Conservation (phyloP, 208 protist genomes). For the Borovskyia barvae region DNA sequence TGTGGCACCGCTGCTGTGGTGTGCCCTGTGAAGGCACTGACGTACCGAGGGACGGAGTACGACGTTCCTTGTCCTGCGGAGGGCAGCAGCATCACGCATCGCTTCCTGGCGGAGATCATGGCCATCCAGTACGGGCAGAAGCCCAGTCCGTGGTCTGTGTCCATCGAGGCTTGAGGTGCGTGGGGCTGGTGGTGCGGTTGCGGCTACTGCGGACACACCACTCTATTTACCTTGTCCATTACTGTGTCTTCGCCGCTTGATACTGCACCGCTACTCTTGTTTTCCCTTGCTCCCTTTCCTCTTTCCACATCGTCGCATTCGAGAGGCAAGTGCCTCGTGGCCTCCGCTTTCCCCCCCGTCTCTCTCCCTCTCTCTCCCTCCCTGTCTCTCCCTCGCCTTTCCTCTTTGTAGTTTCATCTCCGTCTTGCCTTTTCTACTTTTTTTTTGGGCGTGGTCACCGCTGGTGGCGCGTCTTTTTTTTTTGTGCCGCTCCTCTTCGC, state of each 20-base stretch:
- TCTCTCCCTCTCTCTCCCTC: too few relatives aligned
- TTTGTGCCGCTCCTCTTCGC: too few relatives aligned
- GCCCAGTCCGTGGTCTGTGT: conserved; percentile 45
- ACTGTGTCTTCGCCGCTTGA: too few relatives aligned
- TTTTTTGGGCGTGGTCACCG: not conserved
- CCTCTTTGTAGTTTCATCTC: too few relatives aligned
- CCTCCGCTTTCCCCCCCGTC: too few relatives aligned
- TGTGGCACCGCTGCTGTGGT: conserved; percentile 97
- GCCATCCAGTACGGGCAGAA: conserved; percentile 72
- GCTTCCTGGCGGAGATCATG: conserved; percentile 51
- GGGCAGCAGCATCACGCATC: conserved; percentile 49
- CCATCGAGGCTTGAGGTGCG: conserved; percentile 21
- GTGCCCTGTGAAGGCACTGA: conserved; percentile 87
- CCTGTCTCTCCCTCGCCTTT: too few relatives aligned
- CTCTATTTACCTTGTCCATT: too few relatives aligned
- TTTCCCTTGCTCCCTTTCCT: not conserved
- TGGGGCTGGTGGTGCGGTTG: too few relatives aligned
- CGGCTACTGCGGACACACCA: too few relatives aligned
- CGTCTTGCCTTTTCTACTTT: not conserved
- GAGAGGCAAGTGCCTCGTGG: too few relatives aligned
- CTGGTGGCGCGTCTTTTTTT: not conserved
- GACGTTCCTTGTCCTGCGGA: conserved; percentile 42
- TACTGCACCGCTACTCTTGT: not conserved
- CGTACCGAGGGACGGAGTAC: conserved; percentile 72
- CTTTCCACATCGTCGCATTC: conserved; percentile 1